Percentiles rank a stretch among this genome's conserved stretches.
Evolutionary conservation across 1,139 yeast species (phyloP).

Genomic region (Protomyces inundatus): DNA sequence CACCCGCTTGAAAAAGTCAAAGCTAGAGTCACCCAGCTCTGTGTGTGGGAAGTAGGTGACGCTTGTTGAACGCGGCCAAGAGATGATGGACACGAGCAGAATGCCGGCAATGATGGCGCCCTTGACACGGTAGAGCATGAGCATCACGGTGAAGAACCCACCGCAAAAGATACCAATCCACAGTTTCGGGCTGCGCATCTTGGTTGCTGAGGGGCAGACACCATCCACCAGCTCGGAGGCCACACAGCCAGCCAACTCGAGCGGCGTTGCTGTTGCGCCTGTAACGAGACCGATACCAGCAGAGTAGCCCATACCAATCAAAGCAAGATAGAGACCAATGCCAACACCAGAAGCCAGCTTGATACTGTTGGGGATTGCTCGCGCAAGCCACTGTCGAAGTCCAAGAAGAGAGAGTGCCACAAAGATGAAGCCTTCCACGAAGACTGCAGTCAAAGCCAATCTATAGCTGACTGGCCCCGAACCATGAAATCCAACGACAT

Average conservation of each 20-base stretch:
- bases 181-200: conserved; percentile 30
- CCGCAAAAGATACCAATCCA: conserved; percentile 33
- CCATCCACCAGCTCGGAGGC: conserved; percentile 26
- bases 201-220: conserved; percentile 27
- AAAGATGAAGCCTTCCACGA: conserved; percentile 33
- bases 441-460: conserved; percentile 32
- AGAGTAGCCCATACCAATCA: conserved; percentile 32
- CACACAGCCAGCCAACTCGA: conserved; percentile 32
- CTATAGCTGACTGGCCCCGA: conserved; percentile 30
- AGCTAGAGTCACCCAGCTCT: conserved; percentile 28
- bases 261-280: conserved; percentile 31
- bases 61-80: conserved; percentile 31
- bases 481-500: conserved; percentile 33
- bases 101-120: conserved; percentile 33
- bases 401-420: conserved; percentile 32
- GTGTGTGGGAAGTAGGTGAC: conserved; percentile 31
- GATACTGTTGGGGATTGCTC: conserved; percentile 31
- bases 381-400: conserved; percentile 33
- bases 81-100: conserved; percentile 30
- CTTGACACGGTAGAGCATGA: conserved; percentile 31
- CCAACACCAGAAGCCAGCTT: conserved; percentile 33
- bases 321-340: conserved; percentile 32
- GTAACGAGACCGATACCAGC: conserved; percentile 32
- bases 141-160: conserved; percentile 31
- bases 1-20: conserved; percentile 31